phyloP scores from a whole-genome alignment of 2,329 filamentous ascomycete species.

The Apiospora aurea region DNA sequence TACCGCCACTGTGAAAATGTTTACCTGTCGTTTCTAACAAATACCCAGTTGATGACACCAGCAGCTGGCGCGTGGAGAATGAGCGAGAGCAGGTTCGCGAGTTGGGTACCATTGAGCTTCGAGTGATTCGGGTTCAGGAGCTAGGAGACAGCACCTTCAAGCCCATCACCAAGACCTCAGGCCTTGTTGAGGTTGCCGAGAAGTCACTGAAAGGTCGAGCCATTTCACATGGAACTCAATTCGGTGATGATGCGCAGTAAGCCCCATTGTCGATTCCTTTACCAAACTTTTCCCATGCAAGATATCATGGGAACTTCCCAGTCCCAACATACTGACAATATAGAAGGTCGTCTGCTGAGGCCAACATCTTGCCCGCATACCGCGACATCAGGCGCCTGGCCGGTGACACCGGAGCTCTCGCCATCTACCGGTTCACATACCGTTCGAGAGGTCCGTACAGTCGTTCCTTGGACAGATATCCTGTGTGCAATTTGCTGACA shows the following conservation, averaged over 20 bases:
- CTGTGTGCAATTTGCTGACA: background rate
- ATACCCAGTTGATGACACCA: constrained; percentile 6
- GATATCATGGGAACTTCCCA: background rate
- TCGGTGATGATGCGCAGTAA: background rate
- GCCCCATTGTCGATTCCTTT: background rate
- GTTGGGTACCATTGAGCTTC: background rate
- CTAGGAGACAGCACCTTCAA: background rate
- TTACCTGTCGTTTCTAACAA: background rate
- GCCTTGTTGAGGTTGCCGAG: background rate
- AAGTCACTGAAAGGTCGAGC: constrained; percentile 14
- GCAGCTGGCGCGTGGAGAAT: background rate
- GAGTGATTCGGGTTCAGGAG: background rate
- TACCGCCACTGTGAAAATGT: background rate
- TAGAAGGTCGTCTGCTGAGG: background rate
- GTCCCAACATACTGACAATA: background rate
- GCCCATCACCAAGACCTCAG: background rate
- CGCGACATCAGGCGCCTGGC: background rate
- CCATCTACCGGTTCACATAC: background rate
- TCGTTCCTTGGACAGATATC: background rate
- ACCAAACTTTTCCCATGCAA: background rate
- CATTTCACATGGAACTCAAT: background rate
- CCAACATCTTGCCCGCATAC: background rate
- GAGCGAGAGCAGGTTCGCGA: background rate
- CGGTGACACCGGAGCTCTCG: background rate
- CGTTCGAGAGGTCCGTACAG: constrained; percentile 8